Conservation (phyloP, 2,329 filamentous ascomycete genomes). For the Aspergillus costaricaensis region DNA sequence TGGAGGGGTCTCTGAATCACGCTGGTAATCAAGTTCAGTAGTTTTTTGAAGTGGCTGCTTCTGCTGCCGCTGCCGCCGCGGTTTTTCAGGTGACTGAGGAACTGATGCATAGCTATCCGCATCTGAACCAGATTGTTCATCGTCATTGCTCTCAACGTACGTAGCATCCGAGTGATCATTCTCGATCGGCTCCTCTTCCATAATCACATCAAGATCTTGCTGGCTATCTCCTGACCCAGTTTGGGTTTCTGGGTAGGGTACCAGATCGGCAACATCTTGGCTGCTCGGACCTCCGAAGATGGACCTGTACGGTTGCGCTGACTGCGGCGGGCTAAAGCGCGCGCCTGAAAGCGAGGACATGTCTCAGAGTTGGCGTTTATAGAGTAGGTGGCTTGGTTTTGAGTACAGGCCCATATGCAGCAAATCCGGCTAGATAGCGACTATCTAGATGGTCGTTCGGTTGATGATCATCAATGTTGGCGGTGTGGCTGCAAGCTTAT, state of each 20-base stretch:
- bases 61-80: not conserved
- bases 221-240: conserved; percentile 9
- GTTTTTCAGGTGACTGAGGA: not conserved
- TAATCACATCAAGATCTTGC: conserved; percentile 24
- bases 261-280: conserved; percentile 21
- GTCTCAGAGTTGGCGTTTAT: not conserved
- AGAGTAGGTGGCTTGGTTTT: not conserved
- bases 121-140: conserved; percentile 14
- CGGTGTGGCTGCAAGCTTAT: not conserved
- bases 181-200: conserved; percentile 22
- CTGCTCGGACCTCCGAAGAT: conserved; percentile 33
- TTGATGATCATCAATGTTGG: not conserved
- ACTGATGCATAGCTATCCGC: not conserved
- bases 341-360: conserved; percentile 35
- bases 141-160: conserved; percentile 23
- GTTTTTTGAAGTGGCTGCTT: not conserved
- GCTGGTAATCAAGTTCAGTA: not conserved
- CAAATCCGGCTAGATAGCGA: not conserved
- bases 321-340: conserved; percentile 26
- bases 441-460: conserved; percentile 1
- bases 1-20: not conserved
- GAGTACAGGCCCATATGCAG: not conserved
- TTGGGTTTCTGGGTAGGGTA: conserved; percentile 13
- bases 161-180: conserved; percentile 28
- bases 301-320: conserved; percentile 33